Percentiles rank a stretch among this genome's conserved stretches.
Conservation (phyloP, 495 filamentous ascomycete species). For the Trichocladium uniseriatum region DNA sequence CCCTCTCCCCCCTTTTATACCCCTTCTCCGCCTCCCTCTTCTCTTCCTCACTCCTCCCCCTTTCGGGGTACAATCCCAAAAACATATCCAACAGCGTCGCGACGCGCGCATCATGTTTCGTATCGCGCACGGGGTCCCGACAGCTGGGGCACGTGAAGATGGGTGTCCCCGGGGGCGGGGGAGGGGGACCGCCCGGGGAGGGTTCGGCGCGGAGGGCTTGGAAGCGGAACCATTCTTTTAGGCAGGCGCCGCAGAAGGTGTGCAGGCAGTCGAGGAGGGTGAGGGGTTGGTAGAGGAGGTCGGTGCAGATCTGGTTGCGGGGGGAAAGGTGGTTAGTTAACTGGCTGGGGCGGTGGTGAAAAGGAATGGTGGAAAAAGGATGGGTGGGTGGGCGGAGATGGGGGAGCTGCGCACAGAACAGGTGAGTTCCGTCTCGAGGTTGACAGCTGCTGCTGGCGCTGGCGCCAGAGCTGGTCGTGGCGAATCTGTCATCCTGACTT, state of each 20-base stretch:
- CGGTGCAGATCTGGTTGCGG: constrained; percentile 76
- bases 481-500: constrained; percentile 1
- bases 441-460: constrained; percentile 34
- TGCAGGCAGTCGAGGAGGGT: constrained; percentile 96
- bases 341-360: not conserved
- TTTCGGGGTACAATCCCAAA: constrained; percentile 63
- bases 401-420: constrained; percentile 62
- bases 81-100: constrained; percentile 77
- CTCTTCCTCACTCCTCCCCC: constrained; percentile 55
- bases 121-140: constrained; percentile 72
- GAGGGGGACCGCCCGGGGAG: constrained; percentile 24
- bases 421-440: constrained; percentile 80
- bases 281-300: constrained; percentile 89
- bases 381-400: not conserved
- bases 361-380: not conserved
- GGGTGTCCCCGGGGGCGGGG: constrained; percentile 37
- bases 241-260: constrained; percentile 88
- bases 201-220: constrained; percentile 41
- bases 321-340: not conserved
- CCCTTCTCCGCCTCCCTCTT: constrained; percentile 57
- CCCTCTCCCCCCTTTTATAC: constrained; percentile 70
- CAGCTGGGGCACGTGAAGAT: constrained; percentile 88
- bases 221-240: constrained; percentile 87
- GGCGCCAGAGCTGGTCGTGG: not conserved
- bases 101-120: constrained; percentile 73